Percentiles rank a stretch among this genome's conserved stretches.
Evolutionary conservation across 169 alveolate genomes (phyloP).

Genomic region (Pseudocohnilembus persalinus): DNA sequence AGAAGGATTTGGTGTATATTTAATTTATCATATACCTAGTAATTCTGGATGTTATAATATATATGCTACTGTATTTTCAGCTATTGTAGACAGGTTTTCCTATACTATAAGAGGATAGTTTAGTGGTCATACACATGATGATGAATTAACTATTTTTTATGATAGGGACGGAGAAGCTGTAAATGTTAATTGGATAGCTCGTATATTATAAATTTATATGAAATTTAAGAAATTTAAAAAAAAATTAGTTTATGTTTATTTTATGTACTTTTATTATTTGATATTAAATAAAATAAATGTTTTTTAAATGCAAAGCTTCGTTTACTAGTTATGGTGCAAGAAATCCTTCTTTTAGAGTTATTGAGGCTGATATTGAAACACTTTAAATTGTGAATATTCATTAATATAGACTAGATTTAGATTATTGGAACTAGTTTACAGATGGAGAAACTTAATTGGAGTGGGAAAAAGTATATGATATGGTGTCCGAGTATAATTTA

Average conservation of each 20-base stretch:
- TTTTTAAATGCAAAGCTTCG: too few relatives aligned
- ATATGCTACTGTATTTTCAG: constrained; percentile 49
- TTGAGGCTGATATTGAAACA: constrained; percentile 52
- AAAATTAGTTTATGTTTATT: too few relatives aligned
- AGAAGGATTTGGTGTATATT: constrained; percentile 26
- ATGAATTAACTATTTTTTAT: constrained; percentile 14
- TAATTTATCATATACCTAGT: constrained; percentile 19
- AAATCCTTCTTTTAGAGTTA: constrained; percentile 57
- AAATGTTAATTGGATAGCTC: constrained; percentile 33
- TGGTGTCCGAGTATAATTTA: neutral
- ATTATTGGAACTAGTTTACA: constrained; percentile 11
- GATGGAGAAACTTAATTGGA: neutral
- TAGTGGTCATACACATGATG: constrained; percentile 60
- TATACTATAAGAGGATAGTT: constrained; percentile 41
- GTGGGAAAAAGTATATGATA: neutral
- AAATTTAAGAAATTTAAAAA: too few relatives aligned
- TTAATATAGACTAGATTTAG: constrained; percentile 34
- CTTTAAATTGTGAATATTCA: constrained; percentile 33
- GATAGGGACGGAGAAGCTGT: constrained; percentile 30
- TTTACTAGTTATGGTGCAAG: constrained; percentile 37
- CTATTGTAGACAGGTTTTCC: constrained; percentile 54
- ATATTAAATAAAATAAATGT: too few relatives aligned
- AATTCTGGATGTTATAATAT: constrained; percentile 20
- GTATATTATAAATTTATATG: constrained; percentile 16
- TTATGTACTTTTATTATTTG: too few relatives aligned